Evolutionary conservation across 2,329 filamentous ascomycete genomes (phyloP).

Genomic region (Penicillium sp.): DNA sequence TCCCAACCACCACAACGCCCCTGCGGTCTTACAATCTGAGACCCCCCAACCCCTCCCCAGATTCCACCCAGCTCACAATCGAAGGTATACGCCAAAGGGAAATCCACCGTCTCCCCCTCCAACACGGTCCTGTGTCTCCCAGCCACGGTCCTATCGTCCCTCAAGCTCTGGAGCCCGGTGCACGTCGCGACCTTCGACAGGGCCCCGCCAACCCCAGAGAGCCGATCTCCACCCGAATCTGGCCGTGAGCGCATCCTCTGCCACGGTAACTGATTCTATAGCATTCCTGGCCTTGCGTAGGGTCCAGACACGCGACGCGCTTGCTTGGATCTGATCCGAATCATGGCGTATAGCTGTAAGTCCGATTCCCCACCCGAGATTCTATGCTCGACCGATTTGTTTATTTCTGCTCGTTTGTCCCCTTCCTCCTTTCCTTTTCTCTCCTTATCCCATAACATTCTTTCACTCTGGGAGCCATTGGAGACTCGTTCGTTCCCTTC

Average conservation of each 20-base stretch:
- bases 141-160: slow-evolving; percentile 10
- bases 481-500: slow-evolving; percentile 16
- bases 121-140: slow-evolving; percentile 8
- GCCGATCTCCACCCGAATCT: slow-evolving; percentile 15
- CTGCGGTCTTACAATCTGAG: slow-evolving; percentile 21
- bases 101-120: not conserved
- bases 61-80: not conserved
- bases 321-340: slow-evolving; percentile 24
- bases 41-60: slow-evolving; percentile 20
- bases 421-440: slow-evolving; percentile 25
- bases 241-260: slow-evolving; percentile 18
- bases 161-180: slow-evolving; percentile 1
- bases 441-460: slow-evolving; percentile 26
- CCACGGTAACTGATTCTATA: slow-evolving; percentile 39
- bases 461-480: slow-evolving; percentile 18
- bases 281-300: slow-evolving; percentile 45
- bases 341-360: slow-evolving; percentile 42
- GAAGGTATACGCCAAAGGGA: not conserved
- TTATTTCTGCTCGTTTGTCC: slow-evolving; percentile 43
- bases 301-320: slow-evolving; percentile 40
- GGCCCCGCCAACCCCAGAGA: not conserved
- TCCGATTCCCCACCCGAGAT: slow-evolving; percentile 31
- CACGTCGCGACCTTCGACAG: slow-evolving; percentile 7
- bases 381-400: slow-evolving; percentile 36
- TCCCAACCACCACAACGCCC: slow-evolving; percentile 14